These are phyloP conservation scores for Aquilaria yunnanensis DNA, from an alignment of 345 rosid genomes.

Conservation along the genomic window DNA sequence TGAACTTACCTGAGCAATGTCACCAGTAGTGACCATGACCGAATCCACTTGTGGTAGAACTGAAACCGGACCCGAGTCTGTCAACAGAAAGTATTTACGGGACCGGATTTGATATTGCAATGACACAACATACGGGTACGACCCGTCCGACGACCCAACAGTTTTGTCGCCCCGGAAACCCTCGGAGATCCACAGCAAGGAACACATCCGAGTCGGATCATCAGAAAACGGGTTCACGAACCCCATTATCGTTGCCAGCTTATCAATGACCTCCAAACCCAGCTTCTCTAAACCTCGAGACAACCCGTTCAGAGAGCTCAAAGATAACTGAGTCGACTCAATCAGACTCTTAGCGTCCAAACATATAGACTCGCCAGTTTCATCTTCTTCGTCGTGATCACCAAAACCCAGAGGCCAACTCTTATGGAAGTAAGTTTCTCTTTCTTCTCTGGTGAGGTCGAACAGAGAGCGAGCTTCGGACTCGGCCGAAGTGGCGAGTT, in stretches of 20 bases:
- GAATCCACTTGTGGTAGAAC: constrained; percentile 54
- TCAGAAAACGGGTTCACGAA: constrained; percentile 44
- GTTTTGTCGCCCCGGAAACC: constrained; percentile 16
- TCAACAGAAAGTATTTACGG: constrained; percentile 32
- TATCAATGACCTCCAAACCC: constrained; percentile 44
- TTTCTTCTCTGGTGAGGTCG: constrained; percentile 32
- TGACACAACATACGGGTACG: constrained; percentile 64
- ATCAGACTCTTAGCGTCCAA: constrained; percentile 32
- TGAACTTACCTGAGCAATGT: constrained; percentile 59
- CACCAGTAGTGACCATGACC: constrained; percentile 62
- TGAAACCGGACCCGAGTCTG: constrained; percentile 56
- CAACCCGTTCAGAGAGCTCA: constrained; percentile 40
- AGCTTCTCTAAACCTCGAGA: constrained; percentile 42
- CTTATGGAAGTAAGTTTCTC: constrained; percentile 40
- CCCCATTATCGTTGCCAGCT: constrained; percentile 35
- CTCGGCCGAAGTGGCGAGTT: constrained; percentile 60
- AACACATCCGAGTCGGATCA: constrained; percentile 42
- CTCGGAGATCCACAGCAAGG: constrained; percentile 50
- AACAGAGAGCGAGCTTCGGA: constrained; percentile 45
- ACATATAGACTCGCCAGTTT: constrained; percentile 41
- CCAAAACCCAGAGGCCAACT: constrained; percentile 80
- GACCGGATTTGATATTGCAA: constrained; percentile 57
- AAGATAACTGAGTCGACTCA: constrained; percentile 28
- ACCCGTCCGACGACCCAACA: constrained; percentile 41
- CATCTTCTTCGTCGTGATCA: constrained; percentile 29